These are phyloP conservation scores for Thinopyrum obtusiflorum DNA, from an alignment of 202 grass and related monocot species.

Conservation along the genomic window DNA sequence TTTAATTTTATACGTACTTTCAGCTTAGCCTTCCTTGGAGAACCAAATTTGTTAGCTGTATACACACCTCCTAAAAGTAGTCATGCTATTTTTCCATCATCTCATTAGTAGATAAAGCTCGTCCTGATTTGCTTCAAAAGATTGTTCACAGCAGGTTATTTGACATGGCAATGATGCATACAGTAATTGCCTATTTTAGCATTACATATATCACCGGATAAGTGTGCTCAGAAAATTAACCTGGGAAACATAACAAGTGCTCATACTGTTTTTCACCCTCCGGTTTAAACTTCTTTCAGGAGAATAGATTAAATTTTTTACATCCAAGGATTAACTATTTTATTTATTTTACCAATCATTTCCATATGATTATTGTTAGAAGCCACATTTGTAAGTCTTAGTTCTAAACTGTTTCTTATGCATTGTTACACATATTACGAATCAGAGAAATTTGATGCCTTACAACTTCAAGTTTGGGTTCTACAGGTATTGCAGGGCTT, in stretches of 20 bases:
- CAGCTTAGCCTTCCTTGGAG: background rate
- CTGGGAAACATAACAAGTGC: background rate
- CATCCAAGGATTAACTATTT: background rate
- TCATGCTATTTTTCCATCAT: background rate
- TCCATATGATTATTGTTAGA: background rate
- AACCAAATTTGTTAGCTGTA: background rate
- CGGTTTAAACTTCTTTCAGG: background rate
- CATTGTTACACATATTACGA: background rate
- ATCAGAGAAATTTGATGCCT: background rate
- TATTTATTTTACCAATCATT: background rate
- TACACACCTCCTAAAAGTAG: background rate
- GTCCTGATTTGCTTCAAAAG: background rate
- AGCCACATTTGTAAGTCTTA: background rate
- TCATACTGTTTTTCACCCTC: background rate
- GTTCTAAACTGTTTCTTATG: background rate
- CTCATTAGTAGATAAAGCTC: background rate
- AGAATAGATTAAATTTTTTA: background rate
- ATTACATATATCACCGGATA: background rate
- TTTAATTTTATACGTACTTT: background rate
- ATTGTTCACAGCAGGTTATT: background rate
- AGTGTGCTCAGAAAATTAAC: background rate
- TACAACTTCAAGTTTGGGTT: background rate
- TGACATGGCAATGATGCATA: background rate
- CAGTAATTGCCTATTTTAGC: background rate
- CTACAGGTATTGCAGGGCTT: constrained; percentile 77